These are phyloP conservation scores for Cutaneotrichosporon spelunceum DNA, from an alignment of 1,284 basidiomycete species.

Conservation along the genomic window DNA sequence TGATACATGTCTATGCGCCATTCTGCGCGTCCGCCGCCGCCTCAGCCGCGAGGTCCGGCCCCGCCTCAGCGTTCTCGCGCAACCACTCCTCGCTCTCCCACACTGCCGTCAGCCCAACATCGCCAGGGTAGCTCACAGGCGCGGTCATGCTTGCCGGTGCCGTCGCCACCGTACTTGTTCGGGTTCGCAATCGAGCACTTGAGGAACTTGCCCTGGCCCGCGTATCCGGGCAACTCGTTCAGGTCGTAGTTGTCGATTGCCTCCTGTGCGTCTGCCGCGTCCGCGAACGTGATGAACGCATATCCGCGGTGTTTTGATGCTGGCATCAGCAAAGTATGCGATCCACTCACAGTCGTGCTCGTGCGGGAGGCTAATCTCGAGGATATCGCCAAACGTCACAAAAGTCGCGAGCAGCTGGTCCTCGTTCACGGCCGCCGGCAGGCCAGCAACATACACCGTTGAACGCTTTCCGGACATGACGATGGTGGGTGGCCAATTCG, in stretches of 20 bases:
- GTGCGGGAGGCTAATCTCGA: slow-evolving; percentile 48
- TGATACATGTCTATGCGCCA: slow-evolving; percentile 20
- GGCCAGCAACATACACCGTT: slow-evolving; percentile 49
- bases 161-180: slow-evolving; percentile 40
- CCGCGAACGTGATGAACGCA: slow-evolving; percentile 51
- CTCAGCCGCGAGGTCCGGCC: not conserved
- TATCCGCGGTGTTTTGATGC: slow-evolving; percentile 45
- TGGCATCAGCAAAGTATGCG: slow-evolving; percentile 7
- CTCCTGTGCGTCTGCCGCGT: slow-evolving; percentile 48
- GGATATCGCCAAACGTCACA: slow-evolving; percentile 51
- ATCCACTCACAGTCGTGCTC: slow-evolving; percentile 43
- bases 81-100: slow-evolving; percentile 51
- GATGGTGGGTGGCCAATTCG: not conserved
- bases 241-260: slow-evolving; percentile 53
- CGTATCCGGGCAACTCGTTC: slow-evolving; percentile 48
- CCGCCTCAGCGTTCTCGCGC: slow-evolving; percentile 38
- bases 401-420: slow-evolving; percentile 49
- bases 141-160: slow-evolving; percentile 36
- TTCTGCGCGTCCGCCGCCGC: slow-evolving; percentile 21
- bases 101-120: slow-evolving; percentile 31
- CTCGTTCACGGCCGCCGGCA: slow-evolving; percentile 43
- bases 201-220: slow-evolving; percentile 45
- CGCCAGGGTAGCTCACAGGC: slow-evolving; percentile 36
- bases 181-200: slow-evolving; percentile 49
- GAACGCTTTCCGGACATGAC: slow-evolving; percentile 24